Base-by-base conservation (phyloP, 345 rosid genomes). In the Salix dunnii region DNA sequence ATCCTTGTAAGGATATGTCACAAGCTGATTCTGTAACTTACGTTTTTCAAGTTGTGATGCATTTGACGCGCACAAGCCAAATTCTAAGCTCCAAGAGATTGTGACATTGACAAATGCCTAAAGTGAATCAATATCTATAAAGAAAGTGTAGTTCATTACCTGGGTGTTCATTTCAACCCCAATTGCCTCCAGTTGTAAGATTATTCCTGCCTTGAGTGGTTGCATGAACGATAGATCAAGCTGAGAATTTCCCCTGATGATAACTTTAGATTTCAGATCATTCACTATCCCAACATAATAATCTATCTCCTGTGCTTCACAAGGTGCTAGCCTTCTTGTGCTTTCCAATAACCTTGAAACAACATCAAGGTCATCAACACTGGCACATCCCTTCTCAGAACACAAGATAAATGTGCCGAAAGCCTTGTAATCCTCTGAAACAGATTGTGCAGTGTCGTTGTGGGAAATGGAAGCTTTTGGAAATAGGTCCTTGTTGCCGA, bases 361-460 rank as follows among this genome's bases (percentile, higher is more conserved):
- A 5, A 81, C 76, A 13, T 78, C 87, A 0, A 89, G 85, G 76
- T 87, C 88, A 5, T 91, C 89, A 13, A 84, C 77, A 58, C 91
- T 88, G 2, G 90, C 30, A 62, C 75, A 79, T 27, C 88, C 82
- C 21, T 27, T 65, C 10, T 70, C 80, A 35, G 83, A 81, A 62
- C 88, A 87, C 35, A 86, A 73, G 33, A 92, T 76, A 83, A 80
- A 89, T 21, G 85, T 82, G 49, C 97, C 95, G 69, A 88, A 89
- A 43, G 92, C 89, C 76, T 64, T 84, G 80, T 82, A 85, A 13
- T 46, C 18, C 16, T 46, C 49, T 12, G 18, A 3, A 14, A 4
- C 49, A 46, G 49, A 46, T 46, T 46, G 49, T 13, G 49, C 1
- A 73, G 75, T 53, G 13, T 51, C 18, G 35, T 25, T 6, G 48